Evolutionary conservation across 208 protist species (phyloP), one percentile per base, ranked within the genome.

Genomic region (Lotmaria passim): DNA sequence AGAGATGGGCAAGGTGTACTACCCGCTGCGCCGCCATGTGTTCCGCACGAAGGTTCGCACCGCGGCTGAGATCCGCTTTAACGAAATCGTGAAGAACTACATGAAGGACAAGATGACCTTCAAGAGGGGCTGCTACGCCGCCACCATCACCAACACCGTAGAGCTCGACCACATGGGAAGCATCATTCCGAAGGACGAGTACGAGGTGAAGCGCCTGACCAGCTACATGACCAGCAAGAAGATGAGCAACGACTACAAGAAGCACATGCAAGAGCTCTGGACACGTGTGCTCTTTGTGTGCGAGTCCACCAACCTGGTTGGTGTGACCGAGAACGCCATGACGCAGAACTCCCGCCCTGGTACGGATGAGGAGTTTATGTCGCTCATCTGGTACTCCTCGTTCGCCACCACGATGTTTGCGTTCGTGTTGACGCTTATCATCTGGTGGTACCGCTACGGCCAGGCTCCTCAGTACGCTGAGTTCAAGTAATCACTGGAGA

Each of bases 211-310:
- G 70, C 82, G 83, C 50, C 81, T 93, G 47, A 95, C 90, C 33
- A 92, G 86, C 82, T 95, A 95, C 70, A 93, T 95, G 87, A 95
- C 87, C 56, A 93, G 86, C 73, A 93, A 93, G 71, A 93, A 95
- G 82, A 93, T 92, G 85, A 93, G 86, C 67, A 88, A 91, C 69
- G 90, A 95, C 73, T 95, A 93, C 77, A 93, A 93, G 79, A 91
- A 92, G 78, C 81, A 89, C 79, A 93, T 95, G 79, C 87, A 93
- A 71, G 85, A 93, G 55, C 81, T 93, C 26, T 95, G 90, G 90
- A 91, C 86, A 10, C 80, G 85, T 39, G 86, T 91, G 33, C 75
- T 93, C 19, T 95, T 95, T 61, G 80, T 90, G 17, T 93, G 87
- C 82, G 90, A 95, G 73, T 93, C 90, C 33, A 79, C 77, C 38